Percentiles rank a stretch among this genome's conserved stretches.
These are phyloP conservation scores for Arthromyces matolae DNA, from an alignment of 768 basidiomycete species.

Conservation along the genomic window DNA sequence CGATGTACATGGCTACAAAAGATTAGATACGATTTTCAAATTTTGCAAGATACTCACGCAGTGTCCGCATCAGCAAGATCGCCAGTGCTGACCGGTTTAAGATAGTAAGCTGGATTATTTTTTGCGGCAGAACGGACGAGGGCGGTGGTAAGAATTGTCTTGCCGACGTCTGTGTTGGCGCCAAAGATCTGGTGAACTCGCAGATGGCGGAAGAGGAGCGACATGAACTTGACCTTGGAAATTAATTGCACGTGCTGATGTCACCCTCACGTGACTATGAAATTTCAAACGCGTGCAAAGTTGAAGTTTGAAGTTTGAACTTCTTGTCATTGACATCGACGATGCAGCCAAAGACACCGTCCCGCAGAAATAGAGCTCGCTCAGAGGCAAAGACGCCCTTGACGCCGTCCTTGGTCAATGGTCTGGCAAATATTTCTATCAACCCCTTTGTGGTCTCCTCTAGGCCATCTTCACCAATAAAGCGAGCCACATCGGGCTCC, in stretches of 20 bases:
- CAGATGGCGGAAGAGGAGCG: slow-evolving; percentile 80
- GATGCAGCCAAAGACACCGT: slow-evolving; percentile 43
- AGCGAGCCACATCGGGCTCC: slow-evolving; percentile 47
- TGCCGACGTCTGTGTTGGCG: slow-evolving; percentile 95
- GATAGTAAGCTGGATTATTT: slow-evolving; percentile 53
- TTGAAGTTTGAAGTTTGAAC: slow-evolving; percentile 7
- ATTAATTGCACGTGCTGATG: neutral
- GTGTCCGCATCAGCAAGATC: slow-evolving; percentile 79
- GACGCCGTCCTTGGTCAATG: slow-evolving; percentile 43
- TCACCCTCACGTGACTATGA: slow-evolving; percentile 1
- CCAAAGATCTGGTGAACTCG: slow-evolving; percentile 91
- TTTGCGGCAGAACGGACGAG: slow-evolving; percentile 74
- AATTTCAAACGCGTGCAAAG: too few relatives aligned
- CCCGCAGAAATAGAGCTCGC: slow-evolving; percentile 40
- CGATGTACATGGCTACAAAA: slow-evolving; percentile 60
- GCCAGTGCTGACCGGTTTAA: slow-evolving; percentile 94
- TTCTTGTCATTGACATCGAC: slow-evolving; percentile 1
- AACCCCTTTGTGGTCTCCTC: slow-evolving; percentile 68
- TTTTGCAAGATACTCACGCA: slow-evolving; percentile 39
- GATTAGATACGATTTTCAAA: neutral
- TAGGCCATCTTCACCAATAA: slow-evolving; percentile 61
- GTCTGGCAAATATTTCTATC: slow-evolving; percentile 40
- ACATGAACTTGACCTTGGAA: slow-evolving; percentile 43
- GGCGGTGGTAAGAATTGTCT: slow-evolving; percentile 86
- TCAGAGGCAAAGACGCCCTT: slow-evolving; percentile 50